Conservation (phyloP, 179 eudicot genomes). For the Heliamphora pulchella region DNA sequence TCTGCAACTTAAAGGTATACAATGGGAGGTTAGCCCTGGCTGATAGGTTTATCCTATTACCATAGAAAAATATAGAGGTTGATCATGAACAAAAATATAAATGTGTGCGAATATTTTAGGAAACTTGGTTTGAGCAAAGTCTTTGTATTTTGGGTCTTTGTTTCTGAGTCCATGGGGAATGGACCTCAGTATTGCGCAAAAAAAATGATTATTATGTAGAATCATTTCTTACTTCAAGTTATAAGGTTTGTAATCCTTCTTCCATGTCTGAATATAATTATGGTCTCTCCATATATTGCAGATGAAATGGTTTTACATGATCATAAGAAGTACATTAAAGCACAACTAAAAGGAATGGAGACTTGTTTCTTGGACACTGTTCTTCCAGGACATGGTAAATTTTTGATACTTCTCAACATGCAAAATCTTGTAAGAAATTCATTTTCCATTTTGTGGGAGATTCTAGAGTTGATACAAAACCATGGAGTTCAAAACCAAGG, state of each 20-base stretch:
- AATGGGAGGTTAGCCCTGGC: not conserved
- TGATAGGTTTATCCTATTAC: not conserved
- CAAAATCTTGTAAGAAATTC: not conserved
- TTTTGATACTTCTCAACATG: not conserved
- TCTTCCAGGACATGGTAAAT: not conserved
- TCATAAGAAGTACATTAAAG: conserved; percentile 9
- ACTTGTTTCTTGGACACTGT: not conserved
- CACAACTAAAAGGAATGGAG: conserved; percentile 18
- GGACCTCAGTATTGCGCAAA: not conserved
- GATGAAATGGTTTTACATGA: not conserved
- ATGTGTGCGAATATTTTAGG: not conserved
- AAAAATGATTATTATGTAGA: not conserved
- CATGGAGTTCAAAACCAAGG: too few species aligned
- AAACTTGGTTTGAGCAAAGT: not conserved
- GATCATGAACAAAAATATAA: not conserved
- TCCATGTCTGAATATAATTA: not conserved
- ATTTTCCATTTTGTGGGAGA: too few species aligned
- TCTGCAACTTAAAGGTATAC: not conserved
- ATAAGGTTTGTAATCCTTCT: not conserved
- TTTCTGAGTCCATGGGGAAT: not conserved
- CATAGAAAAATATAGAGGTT: not conserved
- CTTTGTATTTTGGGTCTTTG: not conserved
- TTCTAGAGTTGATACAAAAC: too few species aligned
- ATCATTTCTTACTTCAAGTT: not conserved
- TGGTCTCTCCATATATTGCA: conserved; percentile 6